Conservation (phyloP, 306 rosid genomes). For the Inga oerstediana region DNA sequence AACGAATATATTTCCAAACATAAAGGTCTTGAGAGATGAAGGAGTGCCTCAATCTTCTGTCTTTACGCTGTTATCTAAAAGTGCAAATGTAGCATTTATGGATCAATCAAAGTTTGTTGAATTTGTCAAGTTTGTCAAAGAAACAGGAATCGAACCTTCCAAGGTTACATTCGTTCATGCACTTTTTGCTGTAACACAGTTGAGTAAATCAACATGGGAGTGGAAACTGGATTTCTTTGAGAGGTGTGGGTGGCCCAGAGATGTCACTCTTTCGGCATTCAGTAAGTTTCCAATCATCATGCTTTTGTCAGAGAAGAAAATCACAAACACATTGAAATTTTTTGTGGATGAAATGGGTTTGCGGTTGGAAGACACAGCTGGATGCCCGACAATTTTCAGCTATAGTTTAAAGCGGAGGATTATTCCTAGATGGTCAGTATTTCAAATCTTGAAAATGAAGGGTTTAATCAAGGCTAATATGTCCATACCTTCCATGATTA, state of each 20-base stretch:
- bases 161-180: neutral
- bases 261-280: conserved; percentile 6
- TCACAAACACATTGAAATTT: neutral
- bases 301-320: neutral
- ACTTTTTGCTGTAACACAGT: neutral
- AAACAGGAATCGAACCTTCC: neutral
- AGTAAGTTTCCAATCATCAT: neutral
- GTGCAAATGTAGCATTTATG: neutral
- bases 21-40: neutral
- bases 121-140: neutral
- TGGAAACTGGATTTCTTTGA: neutral
- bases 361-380: neutral
- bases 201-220: neutral
- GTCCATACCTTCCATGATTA: neutral
- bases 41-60: conserved; percentile 1
- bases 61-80: neutral
- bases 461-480: neutral
- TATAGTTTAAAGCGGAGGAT: conserved; percentile 30
- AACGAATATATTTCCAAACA: too few species aligned
- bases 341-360: neutral
- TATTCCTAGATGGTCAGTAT: conserved; percentile 17
- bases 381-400: neutral
- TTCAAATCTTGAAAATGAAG: neutral
- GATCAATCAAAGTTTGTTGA: neutral
- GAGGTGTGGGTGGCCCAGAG: neutral